Percentiles rank a stretch among this genome's conserved stretches.
Evolutionary conservation across 2,329 filamentous ascomycete genomes (phyloP).

Genomic region (Aspergillus tamarii): DNA sequence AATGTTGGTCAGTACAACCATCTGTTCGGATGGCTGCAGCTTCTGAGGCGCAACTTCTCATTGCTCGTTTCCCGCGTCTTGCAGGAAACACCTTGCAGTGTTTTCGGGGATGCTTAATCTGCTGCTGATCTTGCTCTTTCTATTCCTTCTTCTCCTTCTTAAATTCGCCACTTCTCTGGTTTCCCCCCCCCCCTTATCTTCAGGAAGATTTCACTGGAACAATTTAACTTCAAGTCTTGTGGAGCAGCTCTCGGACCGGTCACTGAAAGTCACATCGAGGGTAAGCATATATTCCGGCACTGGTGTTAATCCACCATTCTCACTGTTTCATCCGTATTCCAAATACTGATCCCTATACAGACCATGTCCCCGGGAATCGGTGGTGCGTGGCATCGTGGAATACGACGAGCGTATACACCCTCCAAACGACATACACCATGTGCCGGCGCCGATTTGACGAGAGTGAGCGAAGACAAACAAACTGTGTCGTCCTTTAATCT

Average conservation of each 20-base stretch:
- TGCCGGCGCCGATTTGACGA: neutral
- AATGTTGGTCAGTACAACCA: slow-evolving; percentile 28
- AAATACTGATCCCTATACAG: slow-evolving; percentile 4
- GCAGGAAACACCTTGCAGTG: neutral
- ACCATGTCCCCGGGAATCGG: neutral
- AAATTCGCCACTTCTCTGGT: neutral
- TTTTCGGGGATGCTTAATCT: neutral
- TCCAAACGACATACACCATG: neutral
- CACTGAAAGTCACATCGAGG: neutral
- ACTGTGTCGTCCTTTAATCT: neutral
- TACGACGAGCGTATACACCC: neutral
- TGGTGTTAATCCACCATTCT: neutral
- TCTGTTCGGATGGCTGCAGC: slow-evolving; percentile 29
- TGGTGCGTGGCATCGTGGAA: neutral
- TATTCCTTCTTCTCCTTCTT: neutral
- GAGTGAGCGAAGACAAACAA: neutral
- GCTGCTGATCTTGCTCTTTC: neutral
- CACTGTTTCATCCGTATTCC: neutral
- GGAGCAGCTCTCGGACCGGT: neutral
- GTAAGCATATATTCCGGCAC: neutral
- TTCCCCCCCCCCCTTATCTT: neutral
- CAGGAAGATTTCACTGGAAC: neutral
- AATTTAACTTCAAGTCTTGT: neutral
- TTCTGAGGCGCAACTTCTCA: slow-evolving; percentile 12
- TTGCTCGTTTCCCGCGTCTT: slow-evolving; percentile 4